Conservation (phyloP, 495 filamentous ascomycete genomes). For the Penicillium pancosmium region DNA sequence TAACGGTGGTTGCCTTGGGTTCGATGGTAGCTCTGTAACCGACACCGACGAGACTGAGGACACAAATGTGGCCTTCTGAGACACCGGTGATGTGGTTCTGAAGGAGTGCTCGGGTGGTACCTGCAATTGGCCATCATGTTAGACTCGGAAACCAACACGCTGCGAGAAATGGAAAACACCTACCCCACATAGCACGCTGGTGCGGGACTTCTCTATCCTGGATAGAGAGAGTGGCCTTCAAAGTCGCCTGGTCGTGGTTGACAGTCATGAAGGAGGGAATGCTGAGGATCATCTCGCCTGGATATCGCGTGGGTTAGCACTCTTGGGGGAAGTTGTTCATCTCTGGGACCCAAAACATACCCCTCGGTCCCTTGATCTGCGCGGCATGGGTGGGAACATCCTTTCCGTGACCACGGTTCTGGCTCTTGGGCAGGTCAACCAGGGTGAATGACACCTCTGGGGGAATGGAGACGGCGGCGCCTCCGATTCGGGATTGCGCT, state of each 20-base stretch:
- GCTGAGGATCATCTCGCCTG: slow-evolving; percentile 70
- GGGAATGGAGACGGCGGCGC: slow-evolving; percentile 78
- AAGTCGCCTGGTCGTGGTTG: slow-evolving; percentile 58
- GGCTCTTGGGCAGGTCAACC: slow-evolving; percentile 57
- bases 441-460: slow-evolving; percentile 74
- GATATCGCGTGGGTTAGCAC: slow-evolving; percentile 10
- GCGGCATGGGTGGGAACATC: slow-evolving; percentile 59
- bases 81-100: slow-evolving; percentile 90
- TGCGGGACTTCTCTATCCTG: slow-evolving; percentile 62
- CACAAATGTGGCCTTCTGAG: slow-evolving; percentile 92
- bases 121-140: slow-evolving; percentile 45
- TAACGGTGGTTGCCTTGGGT: slow-evolving; percentile 65
- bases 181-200: slow-evolving; percentile 98
- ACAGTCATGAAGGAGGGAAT: slow-evolving; percentile 76
- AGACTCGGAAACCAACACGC: not conserved
- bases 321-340: not conserved
- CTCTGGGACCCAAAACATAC: slow-evolving; percentile 39
- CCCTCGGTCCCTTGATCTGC: slow-evolving; percentile 74
- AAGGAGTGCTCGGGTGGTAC: slow-evolving; percentile 85
- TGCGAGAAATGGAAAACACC: slow-evolving; percentile 32
- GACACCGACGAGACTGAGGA: slow-evolving; percentile 92
- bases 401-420: slow-evolving; percentile 53
- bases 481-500: slow-evolving; percentile 78
- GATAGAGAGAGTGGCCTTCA: slow-evolving; percentile 68
- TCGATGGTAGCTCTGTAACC: slow-evolving; percentile 92